phyloP scores from a whole-genome alignment of 2,329 filamentous ascomycete genomes.

The Colletotrichum agaves region DNA sequence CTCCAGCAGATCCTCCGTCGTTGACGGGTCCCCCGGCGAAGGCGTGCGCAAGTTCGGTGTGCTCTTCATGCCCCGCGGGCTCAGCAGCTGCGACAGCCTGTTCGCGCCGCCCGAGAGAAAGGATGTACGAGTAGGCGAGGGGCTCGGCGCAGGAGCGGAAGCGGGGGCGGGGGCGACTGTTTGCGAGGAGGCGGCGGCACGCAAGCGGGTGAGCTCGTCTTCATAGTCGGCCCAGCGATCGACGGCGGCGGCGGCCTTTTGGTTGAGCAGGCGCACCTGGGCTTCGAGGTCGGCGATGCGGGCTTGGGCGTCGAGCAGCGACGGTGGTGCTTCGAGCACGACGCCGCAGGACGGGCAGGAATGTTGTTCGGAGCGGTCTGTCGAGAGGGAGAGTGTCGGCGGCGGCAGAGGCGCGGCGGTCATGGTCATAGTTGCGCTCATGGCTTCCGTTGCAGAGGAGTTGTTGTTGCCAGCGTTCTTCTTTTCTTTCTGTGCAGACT shows the following conservation, averaged over 20 bases:
- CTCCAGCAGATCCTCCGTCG: conserved; percentile 65
- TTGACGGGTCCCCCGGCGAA: conserved; percentile 41
- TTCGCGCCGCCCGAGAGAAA: conserved; percentile 58
- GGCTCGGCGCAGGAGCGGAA: conserved; percentile 35
- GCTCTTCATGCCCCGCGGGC: conserved; percentile 54
- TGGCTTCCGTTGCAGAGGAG: conserved; percentile 20
- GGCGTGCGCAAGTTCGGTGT: conserved; percentile 50
- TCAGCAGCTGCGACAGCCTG: conserved; percentile 58
- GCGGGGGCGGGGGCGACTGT: conserved; percentile 36
- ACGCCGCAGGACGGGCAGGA: conserved; percentile 65
- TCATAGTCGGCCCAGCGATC: conserved; percentile 82
- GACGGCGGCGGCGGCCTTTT: conserved; percentile 74
- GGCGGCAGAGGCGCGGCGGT: conserved; percentile 37
- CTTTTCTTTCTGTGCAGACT: neutral
- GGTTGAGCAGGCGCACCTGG: conserved; percentile 75
- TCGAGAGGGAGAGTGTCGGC: conserved; percentile 38
- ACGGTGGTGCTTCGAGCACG: conserved; percentile 50
- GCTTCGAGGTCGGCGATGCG: conserved; percentile 76
- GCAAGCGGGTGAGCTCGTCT: conserved; percentile 75
- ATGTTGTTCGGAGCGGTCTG: conserved; percentile 38
- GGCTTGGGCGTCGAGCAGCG: conserved; percentile 65
- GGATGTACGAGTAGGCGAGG: conserved; percentile 52
- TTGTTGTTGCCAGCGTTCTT: neutral
- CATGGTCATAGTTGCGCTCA: conserved; percentile 40
- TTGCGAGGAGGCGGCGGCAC: conserved; percentile 44